Base-by-base conservation (phyloP, 169 alveolate genomes). In the Plasmodium inui region DNA sequence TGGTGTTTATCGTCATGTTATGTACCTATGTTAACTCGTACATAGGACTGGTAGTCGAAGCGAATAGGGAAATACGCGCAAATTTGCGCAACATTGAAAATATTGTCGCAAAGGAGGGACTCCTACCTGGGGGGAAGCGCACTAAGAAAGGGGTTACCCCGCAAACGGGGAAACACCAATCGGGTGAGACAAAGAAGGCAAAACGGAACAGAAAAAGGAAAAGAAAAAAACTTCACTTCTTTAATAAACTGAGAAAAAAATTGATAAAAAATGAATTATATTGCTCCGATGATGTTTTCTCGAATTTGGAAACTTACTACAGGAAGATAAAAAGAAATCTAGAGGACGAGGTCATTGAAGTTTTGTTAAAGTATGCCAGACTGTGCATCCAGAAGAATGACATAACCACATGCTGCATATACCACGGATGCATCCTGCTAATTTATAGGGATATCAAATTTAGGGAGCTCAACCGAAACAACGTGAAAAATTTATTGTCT, bases 221-320 rank as follows among this genome's bases (percentile, higher is more conserved):
- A 17, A 89, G 34, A 79, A 57, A 50, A 89, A 80, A 61, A 70
- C 17, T 80, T 17, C 82, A 67, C 5, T 34, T 82, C 32, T 71
- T 91, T 30, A 80, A 91, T 19, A 80, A 82, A 30, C 83, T 91
- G 19, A 44, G 61, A 57, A 91, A 82, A 55, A 91, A 91, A 53
- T 46, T 91, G 26, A 91, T 70, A 82, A 91, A 91, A 72, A 91
- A 91, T 73, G 95, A 91, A 50, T 41, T 91, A 28, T 91, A 91
- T 71, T 91, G 95, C 9, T 91, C 95, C 0, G 95, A 91, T 91
- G 92, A 81, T 17, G 92, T 81, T 12, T 91, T 76, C 30, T 9
- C 30, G 3, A 46, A 91, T 61, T 70, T 91, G 50, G 82, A 91
- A 2, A 71, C 34, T 8, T 91, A 71, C 78, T 81, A 91, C 32